Conservation (phyloP, 2,329 filamentous ascomycete genomes). For the Penicillium brasilianum region DNA sequence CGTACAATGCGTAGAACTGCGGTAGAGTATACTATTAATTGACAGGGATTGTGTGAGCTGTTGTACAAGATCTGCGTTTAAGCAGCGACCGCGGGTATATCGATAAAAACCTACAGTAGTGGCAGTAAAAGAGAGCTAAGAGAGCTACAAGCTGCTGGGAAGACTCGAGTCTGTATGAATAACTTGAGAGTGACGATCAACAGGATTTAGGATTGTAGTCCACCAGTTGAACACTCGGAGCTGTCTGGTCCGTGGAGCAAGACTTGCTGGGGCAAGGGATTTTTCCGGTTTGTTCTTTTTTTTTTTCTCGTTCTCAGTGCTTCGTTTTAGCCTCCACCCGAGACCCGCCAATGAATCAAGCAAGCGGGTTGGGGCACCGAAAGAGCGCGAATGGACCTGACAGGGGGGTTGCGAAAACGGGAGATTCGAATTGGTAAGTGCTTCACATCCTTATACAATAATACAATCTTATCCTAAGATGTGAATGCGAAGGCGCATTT, state of each 20-base stretch:
- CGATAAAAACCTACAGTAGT: background rate
- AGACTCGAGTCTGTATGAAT: background rate
- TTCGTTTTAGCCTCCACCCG: background rate
- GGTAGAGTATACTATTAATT: background rate
- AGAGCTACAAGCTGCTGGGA: no score
- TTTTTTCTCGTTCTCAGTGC: background rate
- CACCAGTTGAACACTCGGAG: conserved; percentile 15
- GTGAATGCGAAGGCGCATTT: background rate
- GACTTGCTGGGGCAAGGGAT: background rate
- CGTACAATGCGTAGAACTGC: no score
- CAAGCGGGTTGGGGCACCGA: background rate
- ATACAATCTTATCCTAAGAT: no score
- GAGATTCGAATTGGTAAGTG: background rate
- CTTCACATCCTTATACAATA: no score
- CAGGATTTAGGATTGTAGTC: background rate
- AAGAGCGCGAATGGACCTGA: background rate
- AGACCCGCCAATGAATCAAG: background rate
- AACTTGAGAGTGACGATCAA: background rate
- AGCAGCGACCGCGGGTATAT: background rate
- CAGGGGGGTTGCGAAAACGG: background rate
- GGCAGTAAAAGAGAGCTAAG: no score
- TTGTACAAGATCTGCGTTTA: background rate
- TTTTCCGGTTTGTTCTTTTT: background rate
- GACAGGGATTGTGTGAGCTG: background rate
- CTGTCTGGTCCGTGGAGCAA: conserved; percentile 20